Evolutionary conservation across 768 basidiomycete species (phyloP), one percentile per base, ranked within the genome.

Genomic region (Tylopilus sp.): DNA sequence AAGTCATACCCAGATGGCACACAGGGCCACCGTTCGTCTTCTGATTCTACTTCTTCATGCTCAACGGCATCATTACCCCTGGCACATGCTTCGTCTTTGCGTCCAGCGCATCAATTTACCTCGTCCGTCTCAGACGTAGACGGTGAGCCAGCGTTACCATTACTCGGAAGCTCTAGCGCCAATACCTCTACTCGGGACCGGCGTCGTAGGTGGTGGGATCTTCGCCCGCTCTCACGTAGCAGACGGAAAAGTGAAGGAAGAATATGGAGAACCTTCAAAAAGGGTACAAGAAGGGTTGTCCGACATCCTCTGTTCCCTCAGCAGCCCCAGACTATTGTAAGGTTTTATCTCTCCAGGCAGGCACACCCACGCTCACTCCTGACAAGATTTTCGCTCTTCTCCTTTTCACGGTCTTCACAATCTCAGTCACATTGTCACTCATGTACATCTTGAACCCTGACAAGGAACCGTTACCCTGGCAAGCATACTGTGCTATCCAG

Each of bases 381-480:
- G 45, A 30, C 30, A 52, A 87, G 86, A 73, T 88, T 58, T 76
- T 89, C 52, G 77, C 86, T 26, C 76, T 91, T 61, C 77, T 94
- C 55, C 74, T 93, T 50, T 80, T 96, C 63, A 85, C 86, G 48
- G 75, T 85, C 57, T 86, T 97, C 67, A 89, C 89, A 48, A 84
- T 91, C 54, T 84, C 84, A 55, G 77, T 95, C 62, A 95, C 94
- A 28, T 82, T 94, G 54, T 76, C 91, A 50, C 79, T 98, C 71
- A 93, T 93, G 65, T 89, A 97, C 71, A 80, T 95, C 56, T 80
- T 98, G 65, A 95, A 97, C 68, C 95, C 94, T 53, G 96, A 98
- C 78, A 98, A 97, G 70, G 86, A 89, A 48, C 88, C 93, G 21
- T 75, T 97, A 8, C 94, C 94, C 42, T 98, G 94, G 94, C 84